phyloP scores from a whole-genome alignment of 208 protist species.

The Tritrichomonas foetus region DNA sequence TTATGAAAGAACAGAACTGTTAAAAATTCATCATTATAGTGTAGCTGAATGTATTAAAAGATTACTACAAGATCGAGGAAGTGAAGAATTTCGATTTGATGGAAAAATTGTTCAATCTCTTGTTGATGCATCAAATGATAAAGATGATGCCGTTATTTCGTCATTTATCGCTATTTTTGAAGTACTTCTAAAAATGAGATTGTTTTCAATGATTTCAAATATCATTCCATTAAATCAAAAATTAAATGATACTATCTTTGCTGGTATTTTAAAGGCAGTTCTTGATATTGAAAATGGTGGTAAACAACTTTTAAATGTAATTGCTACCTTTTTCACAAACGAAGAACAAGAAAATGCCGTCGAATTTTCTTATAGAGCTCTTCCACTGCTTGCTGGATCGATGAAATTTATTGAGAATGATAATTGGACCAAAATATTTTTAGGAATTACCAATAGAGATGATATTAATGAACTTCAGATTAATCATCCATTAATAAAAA shows the following conservation, averaged over 20 bases:
- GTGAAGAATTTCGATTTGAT: slow-evolving; percentile 14
- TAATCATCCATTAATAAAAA: too few relatives aligned
- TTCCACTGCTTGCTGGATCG: not conserved
- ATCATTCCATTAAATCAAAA: not conserved
- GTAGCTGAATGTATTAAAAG: not conserved
- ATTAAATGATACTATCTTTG: not conserved
- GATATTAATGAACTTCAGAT: not conserved
- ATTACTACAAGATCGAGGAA: not conserved
- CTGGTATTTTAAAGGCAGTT: not conserved
- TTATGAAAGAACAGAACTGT: not conserved
- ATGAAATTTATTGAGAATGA: not conserved
- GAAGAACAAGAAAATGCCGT: not conserved
- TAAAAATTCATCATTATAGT: not conserved
- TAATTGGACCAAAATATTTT: not conserved
- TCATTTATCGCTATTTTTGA: not conserved
- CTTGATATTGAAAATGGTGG: not conserved
- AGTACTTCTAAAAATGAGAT: not conserved
- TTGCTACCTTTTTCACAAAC: not conserved
- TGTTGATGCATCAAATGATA: not conserved
- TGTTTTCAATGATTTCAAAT: not conserved
- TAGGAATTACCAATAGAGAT: not conserved
- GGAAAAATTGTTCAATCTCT: not conserved
- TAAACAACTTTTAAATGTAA: not conserved
- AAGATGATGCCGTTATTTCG: not conserved
- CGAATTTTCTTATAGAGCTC: not conserved